These are phyloP conservation scores for Wickerhamiella cacticola DNA, from an alignment of 805 yeast species.

Conservation along the genomic window DNA sequence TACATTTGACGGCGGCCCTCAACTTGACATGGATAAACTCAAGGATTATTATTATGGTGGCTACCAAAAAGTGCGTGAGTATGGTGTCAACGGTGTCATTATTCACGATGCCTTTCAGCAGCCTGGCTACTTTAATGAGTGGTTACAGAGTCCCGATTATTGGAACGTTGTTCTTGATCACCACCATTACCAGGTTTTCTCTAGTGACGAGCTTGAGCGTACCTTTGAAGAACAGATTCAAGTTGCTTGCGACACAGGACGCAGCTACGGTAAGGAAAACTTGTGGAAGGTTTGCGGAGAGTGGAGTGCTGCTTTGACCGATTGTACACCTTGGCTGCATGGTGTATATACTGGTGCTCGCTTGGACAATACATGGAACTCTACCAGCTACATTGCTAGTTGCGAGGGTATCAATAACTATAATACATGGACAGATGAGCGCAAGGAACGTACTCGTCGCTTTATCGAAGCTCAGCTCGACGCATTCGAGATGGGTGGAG, in stretches of 20 bases:
- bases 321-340: constrained; percentile 76
- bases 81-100: constrained; percentile 40
- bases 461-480: constrained; percentile 82
- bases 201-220: constrained; percentile 45
- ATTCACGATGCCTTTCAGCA: constrained; percentile 73
- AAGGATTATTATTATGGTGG: constrained; percentile 46
- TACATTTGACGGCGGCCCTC: constrained; percentile 25
- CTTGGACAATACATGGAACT: constrained; percentile 49
- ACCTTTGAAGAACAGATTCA: constrained; percentile 48
- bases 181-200: constrained; percentile 80
- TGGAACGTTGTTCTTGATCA: constrained; percentile 71
- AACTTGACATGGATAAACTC: constrained; percentile 43
- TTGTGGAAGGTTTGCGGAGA: constrained; percentile 75
- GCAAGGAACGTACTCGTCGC: constrained; percentile 45
- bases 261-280: constrained; percentile 35
- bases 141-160: constrained; percentile 30
- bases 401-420: constrained; percentile 43
- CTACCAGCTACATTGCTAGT: constrained; percentile 39
- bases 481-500: constrained; percentile 52
- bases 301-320: constrained; percentile 82
- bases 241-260: constrained; percentile 41
- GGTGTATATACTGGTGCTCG: constrained; percentile 76
- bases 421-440: constrained; percentile 44
- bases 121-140: constrained; percentile 50
- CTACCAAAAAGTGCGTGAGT: constrained; percentile 45